Base-by-base conservation (phyloP, 106 monocot genomes). In the Dendrobium chrysotoxum region DNA sequence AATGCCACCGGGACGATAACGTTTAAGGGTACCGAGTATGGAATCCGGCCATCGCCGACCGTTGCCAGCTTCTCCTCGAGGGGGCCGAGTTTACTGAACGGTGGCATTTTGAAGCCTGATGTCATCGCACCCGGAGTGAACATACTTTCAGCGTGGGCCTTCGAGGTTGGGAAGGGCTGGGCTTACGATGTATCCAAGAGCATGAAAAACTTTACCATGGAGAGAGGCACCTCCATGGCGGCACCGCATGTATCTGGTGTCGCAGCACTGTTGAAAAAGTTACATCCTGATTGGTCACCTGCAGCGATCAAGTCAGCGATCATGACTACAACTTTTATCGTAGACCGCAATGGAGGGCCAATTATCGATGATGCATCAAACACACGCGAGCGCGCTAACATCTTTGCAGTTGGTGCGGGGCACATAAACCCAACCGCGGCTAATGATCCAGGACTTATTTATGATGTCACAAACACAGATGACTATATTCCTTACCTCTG, bases 231-330 rank as follows among this genome's bases (percentile, higher is more conserved):
- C 0, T 83, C 83, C 7, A 71, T 78, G 72, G 50, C 78, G 1
- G 47, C 83, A 2, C 78, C 83, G 4, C 83, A 83, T 38, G 73
- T 83, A 5, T 39, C 68, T 12, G 79, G 83, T 2, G 39, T 83
- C 1, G 83, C 74, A 0, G 83, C 83, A 0, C 55, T 83, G 15
- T 57, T 83, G 7, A 79, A 74, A 17, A 72, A 42, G 16, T 0
- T 30, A 11, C 79, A 83, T 17, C 78, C 57, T 1, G 75, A 83
- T 20, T 83, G 83, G 83, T 79, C 83, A 8, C 83, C 83, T 0
- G 83, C 83, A 2, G 73, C 57, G 18, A 83, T 83, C 71, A 83
- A 83, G 78, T 83, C 83, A 4, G 83, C 83, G 15, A 79, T 83
- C 40, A 83, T 83, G 83, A 83, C 83, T 0, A 57, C 83, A 3